Conservation (phyloP, 2,329 filamentous ascomycete genomes). For the Aspergillus fructus region DNA sequence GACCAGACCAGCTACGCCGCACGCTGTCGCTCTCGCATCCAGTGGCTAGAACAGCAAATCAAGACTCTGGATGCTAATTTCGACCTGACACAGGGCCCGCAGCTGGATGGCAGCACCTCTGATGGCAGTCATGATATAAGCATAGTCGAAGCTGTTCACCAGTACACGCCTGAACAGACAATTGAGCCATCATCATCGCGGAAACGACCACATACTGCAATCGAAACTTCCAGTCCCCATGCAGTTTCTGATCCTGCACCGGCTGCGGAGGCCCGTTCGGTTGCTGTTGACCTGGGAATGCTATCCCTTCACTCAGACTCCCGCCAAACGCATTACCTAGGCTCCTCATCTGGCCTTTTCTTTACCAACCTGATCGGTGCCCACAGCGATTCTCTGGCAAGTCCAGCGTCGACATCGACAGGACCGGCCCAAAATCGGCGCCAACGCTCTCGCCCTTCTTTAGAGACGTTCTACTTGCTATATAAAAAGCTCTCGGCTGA, state of each 20-base stretch:
- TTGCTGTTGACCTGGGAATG: constrained; percentile 38
- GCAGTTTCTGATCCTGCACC: constrained; percentile 3
- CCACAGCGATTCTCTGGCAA: constrained; percentile 3
- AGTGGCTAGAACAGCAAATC: constrained; percentile 37
- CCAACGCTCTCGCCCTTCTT: not conserved
- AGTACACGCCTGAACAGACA: not conserved
- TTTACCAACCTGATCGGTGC: constrained; percentile 31
- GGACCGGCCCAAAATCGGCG: not conserved
- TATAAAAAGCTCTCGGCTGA: constrained; percentile 12
- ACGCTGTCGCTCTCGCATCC: constrained; percentile 30
- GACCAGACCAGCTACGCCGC: constrained; percentile 19
- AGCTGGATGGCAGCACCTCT: constrained; percentile 20
- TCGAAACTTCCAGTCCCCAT: constrained; percentile 17
- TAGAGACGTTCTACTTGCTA: not conserved
- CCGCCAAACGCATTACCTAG: constrained; percentile 39
- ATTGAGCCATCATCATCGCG: not conserved
- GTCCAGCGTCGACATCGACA: not conserved
- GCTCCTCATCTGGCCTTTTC: constrained; percentile 38
- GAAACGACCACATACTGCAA: constrained; percentile 19
- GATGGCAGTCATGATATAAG: not conserved
- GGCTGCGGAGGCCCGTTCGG: constrained; percentile 27
- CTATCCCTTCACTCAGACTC: constrained; percentile 41
- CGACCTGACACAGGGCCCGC: constrained; percentile 29
- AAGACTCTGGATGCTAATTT: constrained; percentile 26
- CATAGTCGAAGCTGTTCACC: not conserved